phyloP scores from a whole-genome alignment of 2,329 filamentous ascomycete species.

The Exophiala xenobiotica region DNA sequence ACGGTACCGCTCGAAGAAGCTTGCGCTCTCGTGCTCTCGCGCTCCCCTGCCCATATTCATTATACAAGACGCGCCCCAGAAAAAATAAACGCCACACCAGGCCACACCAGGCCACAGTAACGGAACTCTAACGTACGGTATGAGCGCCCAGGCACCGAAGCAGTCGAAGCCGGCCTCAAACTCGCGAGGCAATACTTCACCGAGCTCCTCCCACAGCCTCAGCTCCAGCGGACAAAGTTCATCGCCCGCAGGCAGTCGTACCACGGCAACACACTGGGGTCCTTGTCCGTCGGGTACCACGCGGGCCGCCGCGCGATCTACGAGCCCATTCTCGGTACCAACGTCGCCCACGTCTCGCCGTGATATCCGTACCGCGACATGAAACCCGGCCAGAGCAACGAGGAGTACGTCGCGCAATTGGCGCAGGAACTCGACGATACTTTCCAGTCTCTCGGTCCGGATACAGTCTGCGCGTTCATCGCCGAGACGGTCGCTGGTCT shows the following conservation, averaged over 20 bases:
- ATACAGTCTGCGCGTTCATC: constrained; percentile 69
- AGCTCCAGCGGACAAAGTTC: constrained; percentile 59
- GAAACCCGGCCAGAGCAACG: constrained; percentile 52
- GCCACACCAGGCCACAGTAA: too few relatives aligned
- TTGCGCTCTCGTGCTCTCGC: neutral
- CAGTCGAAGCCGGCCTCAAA: constrained; percentile 68
- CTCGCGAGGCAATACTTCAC: constrained; percentile 65
- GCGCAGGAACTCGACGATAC: constrained; percentile 66
- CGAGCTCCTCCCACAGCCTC: constrained; percentile 52
- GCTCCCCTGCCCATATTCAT: neutral
- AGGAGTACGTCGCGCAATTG: constrained; percentile 60
- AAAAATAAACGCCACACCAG: too few relatives aligned
- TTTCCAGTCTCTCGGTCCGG: constrained; percentile 62
- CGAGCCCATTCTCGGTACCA: constrained; percentile 57
- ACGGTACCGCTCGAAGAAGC: too few relatives aligned
- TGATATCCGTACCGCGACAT: constrained; percentile 66
- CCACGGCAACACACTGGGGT: constrained; percentile 69
- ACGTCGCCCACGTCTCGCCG: constrained; percentile 62
- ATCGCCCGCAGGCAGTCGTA: constrained; percentile 67
- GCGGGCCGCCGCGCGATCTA: constrained; percentile 60
- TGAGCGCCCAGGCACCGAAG: constrained; percentile 46
- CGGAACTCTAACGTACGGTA: too few relatives aligned
- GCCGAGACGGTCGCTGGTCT: constrained; percentile 72
- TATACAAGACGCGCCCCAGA: too few relatives aligned
- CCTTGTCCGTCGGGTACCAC: constrained; percentile 65